A percentile compares a stretch with the other conserved stretches of the same genome.
Evolutionary conservation across 1,284 basidiomycete species (phyloP).

Genomic region (Apiotrichum mycotoxinovorans): DNA sequence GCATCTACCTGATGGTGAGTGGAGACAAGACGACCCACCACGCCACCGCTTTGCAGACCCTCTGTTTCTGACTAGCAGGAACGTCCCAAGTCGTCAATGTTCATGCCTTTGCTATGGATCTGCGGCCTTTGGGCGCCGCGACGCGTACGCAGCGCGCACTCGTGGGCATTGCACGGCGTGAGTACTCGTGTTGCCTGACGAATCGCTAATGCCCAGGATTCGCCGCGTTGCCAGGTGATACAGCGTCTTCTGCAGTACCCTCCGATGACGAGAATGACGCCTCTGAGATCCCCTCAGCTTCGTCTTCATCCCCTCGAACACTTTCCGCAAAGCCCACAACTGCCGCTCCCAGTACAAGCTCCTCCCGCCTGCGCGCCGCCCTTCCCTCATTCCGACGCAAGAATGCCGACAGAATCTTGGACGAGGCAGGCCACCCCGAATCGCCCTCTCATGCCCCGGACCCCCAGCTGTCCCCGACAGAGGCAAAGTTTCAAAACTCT

Average conservation of each 20-base stretch:
- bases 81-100: not conserved
- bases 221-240: not conserved
- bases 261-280: too few relatives aligned
- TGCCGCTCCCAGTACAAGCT: too few relatives aligned
- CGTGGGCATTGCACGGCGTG: not conserved
- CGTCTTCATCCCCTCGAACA: too few relatives aligned
- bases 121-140: not conserved
- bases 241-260: not conserved
- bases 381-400: not conserved
- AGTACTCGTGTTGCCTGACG: not conserved
- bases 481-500: too few relatives aligned
- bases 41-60: not conserved
- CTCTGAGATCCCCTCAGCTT: too few relatives aligned
- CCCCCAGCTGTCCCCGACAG: not conserved
- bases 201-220: not conserved
- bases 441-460: not conserved
- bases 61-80: not conserved
- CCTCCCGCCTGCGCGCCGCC: not conserved
- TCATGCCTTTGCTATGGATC: not conserved
- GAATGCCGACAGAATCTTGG: not conserved
- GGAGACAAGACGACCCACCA: too few relatives aligned
- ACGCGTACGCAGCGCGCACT: not conserved
- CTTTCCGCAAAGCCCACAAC: not conserved
- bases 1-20: not conserved
- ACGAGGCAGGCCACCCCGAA: not conserved